phyloP scores from a whole-genome alignment of 73 alveolate species.

The Blepharisma japonicum region DNA sequence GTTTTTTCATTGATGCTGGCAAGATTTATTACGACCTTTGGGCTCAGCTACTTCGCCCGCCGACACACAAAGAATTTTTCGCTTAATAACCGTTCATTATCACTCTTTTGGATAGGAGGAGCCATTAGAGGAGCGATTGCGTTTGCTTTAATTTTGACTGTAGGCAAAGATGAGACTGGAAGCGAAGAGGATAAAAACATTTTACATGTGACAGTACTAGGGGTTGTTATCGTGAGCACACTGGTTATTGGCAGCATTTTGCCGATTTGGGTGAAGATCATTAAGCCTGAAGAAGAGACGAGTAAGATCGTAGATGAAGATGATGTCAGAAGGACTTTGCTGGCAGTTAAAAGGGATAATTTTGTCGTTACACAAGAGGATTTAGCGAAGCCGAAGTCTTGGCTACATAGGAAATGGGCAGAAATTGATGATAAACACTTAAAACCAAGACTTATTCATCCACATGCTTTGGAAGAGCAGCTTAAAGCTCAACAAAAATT shows the following conservation, averaged over 20 bases:
- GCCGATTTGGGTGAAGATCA: background rate
- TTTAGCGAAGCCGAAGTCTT: background rate
- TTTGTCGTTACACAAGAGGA: background rate
- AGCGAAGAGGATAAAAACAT: conserved; percentile 46
- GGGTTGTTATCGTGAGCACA: background rate
- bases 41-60: background rate
- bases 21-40: background rate
- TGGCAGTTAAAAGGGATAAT: background rate
- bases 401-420: conserved; percentile 7
- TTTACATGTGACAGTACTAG: conserved; percentile 6
- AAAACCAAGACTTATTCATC: conserved; percentile 8
- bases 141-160: conserved; percentile 75
- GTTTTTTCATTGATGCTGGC: background rate
- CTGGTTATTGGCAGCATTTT: background rate
- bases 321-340: background rate
- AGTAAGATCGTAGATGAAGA: background rate
- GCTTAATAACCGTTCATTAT: conserved; percentile 30
- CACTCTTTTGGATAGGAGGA: conserved; percentile 62
- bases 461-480: background rate
- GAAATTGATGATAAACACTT: conserved; percentile 5
- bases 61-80: conserved; percentile 1
- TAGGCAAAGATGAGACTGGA: conserved; percentile 51
- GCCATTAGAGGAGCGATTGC: conserved; percentile 90
- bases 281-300: background rate
- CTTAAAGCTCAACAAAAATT: background rate